Evolutionary conservation across 2,329 filamentous ascomycete species (phyloP).

Genomic region (Coleophoma crateriformis): DNA sequence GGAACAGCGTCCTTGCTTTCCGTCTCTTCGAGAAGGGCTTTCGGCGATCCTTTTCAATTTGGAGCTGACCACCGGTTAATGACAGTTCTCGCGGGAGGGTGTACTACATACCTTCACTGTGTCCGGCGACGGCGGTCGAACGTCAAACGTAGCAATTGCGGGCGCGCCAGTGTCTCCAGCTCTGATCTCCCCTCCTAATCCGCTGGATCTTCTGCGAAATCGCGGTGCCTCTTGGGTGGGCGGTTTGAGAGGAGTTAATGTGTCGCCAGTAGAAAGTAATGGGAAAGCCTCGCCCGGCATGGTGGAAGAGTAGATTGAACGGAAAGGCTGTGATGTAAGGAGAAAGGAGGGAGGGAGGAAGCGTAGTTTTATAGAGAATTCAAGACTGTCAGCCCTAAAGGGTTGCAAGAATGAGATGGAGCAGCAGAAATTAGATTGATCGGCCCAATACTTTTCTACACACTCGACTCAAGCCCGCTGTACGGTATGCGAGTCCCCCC

Average conservation of each 20-base stretch:
- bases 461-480: no score
- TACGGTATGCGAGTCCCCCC: no score
- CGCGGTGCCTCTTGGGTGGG: constrained; percentile 16
- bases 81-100: no score
- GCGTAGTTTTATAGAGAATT: neutral
- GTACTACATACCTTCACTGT: constrained; percentile 16
- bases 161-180: constrained; percentile 43
- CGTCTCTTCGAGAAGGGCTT: constrained; percentile 27
- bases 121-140: constrained; percentile 19
- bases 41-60: constrained; percentile 23
- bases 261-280: constrained; percentile 16
- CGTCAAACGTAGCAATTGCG: constrained; percentile 39
- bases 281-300: constrained; percentile 20
- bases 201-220: constrained; percentile 38
- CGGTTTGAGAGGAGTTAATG: constrained; percentile 14
- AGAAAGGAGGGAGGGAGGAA: neutral
- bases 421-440: no score
- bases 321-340: neutral
- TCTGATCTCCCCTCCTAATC: constrained; percentile 43
- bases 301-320: neutral
- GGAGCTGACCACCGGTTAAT: constrained; percentile 9
- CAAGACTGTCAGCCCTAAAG: neutral
- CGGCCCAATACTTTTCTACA: no score
- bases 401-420: neutral
- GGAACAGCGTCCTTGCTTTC: constrained; percentile 31